phyloP scores from a whole-genome alignment of 164 flowering plant species.

The Berberis thunbergii region DNA sequence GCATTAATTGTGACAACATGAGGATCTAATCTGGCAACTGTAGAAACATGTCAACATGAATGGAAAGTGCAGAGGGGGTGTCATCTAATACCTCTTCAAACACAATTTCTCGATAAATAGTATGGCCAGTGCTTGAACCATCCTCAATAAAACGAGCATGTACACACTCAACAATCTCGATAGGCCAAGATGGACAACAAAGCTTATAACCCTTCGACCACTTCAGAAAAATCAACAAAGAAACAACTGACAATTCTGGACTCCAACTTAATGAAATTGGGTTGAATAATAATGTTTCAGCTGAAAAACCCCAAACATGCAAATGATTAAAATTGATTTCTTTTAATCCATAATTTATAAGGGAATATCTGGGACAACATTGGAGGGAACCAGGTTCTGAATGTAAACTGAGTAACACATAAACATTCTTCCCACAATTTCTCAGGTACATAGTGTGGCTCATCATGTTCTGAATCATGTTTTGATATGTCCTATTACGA shows the following conservation, averaged over 20 bases:
- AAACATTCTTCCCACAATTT: not conserved
- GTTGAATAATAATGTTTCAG: slow-evolving; percentile 1
- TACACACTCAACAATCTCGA: not conserved
- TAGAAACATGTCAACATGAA: not conserved
- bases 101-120: too few relatives aligned
- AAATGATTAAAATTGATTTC: slow-evolving; percentile 1
- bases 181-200: not conserved
- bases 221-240: not conserved
- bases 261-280: not conserved
- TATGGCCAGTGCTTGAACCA: not conserved
- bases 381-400: not conserved
- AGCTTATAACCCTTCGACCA: not conserved
- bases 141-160: not conserved
- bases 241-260: not conserved
- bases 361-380: not conserved
- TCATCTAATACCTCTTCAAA: too few relatives aligned
- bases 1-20: not conserved
- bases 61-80: not conserved
- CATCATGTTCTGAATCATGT: too few relatives aligned
- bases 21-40: not conserved
- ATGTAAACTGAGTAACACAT: not conserved
- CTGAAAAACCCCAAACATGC: slow-evolving; percentile 3
- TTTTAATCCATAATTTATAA: not conserved
- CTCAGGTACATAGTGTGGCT: slow-evolving; percentile 1
- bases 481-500: not conserved